Conservation (phyloP, 371 early-diverging fungal species). For the Chytridium lagenaria region DNA sequence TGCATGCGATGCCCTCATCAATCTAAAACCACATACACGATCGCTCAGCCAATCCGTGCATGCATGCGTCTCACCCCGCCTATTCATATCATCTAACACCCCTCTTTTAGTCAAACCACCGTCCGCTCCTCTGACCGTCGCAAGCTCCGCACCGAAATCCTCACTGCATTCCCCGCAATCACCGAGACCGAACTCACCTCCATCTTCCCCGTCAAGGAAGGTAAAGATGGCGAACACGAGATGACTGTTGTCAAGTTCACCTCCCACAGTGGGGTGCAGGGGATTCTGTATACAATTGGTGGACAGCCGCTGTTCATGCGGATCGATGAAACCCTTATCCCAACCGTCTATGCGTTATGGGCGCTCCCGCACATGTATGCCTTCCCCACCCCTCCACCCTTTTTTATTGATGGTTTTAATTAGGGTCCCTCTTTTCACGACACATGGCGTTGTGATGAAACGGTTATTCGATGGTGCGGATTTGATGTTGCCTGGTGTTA, state of each 20-base stretch:
- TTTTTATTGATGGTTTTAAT: background rate
- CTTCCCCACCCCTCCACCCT: background rate
- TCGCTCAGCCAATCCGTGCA: too few species aligned
- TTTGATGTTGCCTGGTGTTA: conserved; percentile 53
- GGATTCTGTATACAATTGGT: conserved; percentile 10
- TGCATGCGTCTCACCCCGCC: too few species aligned
- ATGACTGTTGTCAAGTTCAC: conserved; percentile 15
- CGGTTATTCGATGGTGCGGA: conserved; percentile 48
- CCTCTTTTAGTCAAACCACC: conserved; percentile 11
- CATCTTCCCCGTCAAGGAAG: conserved; percentile 22
- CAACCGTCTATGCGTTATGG: conserved; percentile 46
- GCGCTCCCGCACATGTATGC: conserved; percentile 20
- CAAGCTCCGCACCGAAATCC: conserved; percentile 33
- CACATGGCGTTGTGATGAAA: conserved; percentile 42
- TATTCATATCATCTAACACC: too few species aligned
- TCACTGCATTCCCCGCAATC: conserved; percentile 3
- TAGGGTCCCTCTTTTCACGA: conserved; percentile 31
- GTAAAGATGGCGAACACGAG: conserved; percentile 3
- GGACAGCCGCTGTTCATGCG: conserved; percentile 17
- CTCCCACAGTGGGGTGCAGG: conserved; percentile 3
- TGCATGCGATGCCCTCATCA: too few species aligned
- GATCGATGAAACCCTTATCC: conserved; percentile 20
- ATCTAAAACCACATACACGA: too few species aligned
- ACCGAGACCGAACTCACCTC: conserved; percentile 12
- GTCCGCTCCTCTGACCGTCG: conserved; percentile 37